Evolutionary conservation across 202 grass and related monocot species (phyloP), one percentile per base, ranked within the genome.

Genomic region (Hordeum pubiflorum): DNA sequence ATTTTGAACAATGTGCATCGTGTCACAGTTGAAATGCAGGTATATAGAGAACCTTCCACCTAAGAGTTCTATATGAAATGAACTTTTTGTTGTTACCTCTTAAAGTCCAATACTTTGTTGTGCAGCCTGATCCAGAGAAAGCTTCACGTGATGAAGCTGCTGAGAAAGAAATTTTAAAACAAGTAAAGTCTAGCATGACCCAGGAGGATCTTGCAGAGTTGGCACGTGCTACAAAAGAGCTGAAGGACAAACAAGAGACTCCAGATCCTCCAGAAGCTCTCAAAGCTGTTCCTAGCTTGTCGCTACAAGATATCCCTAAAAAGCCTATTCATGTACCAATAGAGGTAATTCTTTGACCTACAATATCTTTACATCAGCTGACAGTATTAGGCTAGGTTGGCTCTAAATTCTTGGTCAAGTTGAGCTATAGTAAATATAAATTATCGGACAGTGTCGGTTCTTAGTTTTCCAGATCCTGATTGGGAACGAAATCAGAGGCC

Each of bases 211-310:
- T 99, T 84, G 96, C 92, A 63, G 96, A 99, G 85, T 82, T 99
- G 78, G 83, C 96, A 69, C 85, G 90, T 41, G 90, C 90, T 61
- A 99, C 96, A 38, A 87, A 95, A 81, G 96, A 95, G 69, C 80
- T 98, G 58, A 91, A 93, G 77, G 79, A 93, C 41, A 98, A 98
- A 75, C 96, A 98, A 86, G 96, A 98, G 88, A 95, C 96, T 64
- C 96, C 96, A 83, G 96, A 98, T 85, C 90, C 96, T 66, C 96
- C 92, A 58, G 96, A 98, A 91, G 96, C 96, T 89, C 91, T 98
- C 46, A 94, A 79, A 94, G 88, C 82, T 72, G 88, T 98, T 56
- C 92, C 92, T 71, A 81, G 96, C 81, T 61, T 98, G 14, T 93
- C 90, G 24, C 63, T 99, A 81, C 82, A 91, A 88, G 96, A 99